Base-by-base conservation (phyloP, 352 stramenopile species). In the Elongisporangium undulatum region DNA sequence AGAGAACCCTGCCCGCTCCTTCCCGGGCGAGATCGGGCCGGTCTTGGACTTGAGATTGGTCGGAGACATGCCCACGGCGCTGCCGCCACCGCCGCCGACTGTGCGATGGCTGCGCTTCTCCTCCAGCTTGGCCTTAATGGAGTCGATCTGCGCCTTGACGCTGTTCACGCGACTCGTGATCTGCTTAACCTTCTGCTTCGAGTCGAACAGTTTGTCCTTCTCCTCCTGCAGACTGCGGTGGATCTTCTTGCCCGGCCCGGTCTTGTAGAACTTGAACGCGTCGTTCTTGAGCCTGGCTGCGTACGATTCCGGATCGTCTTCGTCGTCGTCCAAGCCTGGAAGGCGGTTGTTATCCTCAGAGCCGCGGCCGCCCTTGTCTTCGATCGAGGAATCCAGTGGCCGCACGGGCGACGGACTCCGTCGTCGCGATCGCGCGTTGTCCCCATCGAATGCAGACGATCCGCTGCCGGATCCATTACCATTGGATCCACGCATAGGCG, bases 111-210 rank as follows among this genome's bases (percentile, higher is more conserved):
- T 77, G 0, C 78, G 75, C 41, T 94, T 94, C 16, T 87, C 77
- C 13, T 90, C 78, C 15, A 94, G 61, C 53, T 87, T 75, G 6
- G 59, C 49, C 38, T 82, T 72, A 26, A 81, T 63, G 2, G 72
- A 56, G 55, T 97, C 87, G 49, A 96, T 97, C 50, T 82, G 68
- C 4, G 59, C 49, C 56, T 97, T 98, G 23, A 77, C 72, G 6
- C 61, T 71, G 58, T 97, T 97, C n/a, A 97, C 63, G 16, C 83
- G 72, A 16, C 54, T 69, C 17, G 84, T 82, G 16, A 95, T 62
- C 54, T 92, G 74, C 45, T 92, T 90, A 15, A 89, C 73, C 5
- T 77, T 80, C 34, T 90, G 79, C 53, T 91, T 92, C 2, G 70
- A 65, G 52, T 89, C 82, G 49, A 89, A 83, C 0, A 92, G 58